phyloP scores from a whole-genome alignment of 1,284 basidiomycete species.

The Trichosporon sp. region DNA sequence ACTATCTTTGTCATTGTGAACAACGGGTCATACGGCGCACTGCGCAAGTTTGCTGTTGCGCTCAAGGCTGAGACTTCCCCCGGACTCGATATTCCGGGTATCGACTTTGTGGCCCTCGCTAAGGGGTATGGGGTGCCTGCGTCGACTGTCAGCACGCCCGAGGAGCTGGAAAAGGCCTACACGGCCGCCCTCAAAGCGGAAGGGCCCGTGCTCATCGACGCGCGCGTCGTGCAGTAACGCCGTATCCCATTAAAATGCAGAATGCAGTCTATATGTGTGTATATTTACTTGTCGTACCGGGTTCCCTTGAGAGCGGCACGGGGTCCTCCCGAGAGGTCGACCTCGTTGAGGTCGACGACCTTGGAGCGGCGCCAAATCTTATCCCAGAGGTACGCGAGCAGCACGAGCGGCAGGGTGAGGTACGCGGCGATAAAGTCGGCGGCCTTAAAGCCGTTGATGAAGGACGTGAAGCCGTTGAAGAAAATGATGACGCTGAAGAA shows the following conservation, averaged over 20 bases:
- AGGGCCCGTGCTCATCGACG: slow-evolving; percentile 29
- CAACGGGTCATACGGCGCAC: slow-evolving; percentile 27
- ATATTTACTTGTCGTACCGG: slow-evolving; percentile 22
- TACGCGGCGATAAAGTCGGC: slow-evolving; percentile 44
- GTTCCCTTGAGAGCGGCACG: slow-evolving; percentile 24
- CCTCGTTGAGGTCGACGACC: slow-evolving; percentile 21
- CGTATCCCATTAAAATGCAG: neutral
- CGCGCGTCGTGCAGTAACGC: neutral
- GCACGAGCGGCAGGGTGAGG: slow-evolving; percentile 23
- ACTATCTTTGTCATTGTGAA: slow-evolving; percentile 29
- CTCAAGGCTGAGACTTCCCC: slow-evolving; percentile 22
- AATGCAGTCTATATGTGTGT: neutral
- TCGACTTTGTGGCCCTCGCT: slow-evolving; percentile 27
- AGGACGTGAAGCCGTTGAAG: slow-evolving; percentile 22
- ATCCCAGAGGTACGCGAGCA: slow-evolving; percentile 22
- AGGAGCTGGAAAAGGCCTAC: slow-evolving; percentile 26
- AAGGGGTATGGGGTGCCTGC: slow-evolving; percentile 29
- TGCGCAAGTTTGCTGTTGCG: slow-evolving; percentile 22
- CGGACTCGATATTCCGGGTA: slow-evolving; percentile 27
- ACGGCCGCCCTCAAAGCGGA: neutral
- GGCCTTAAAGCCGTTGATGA: slow-evolving; percentile 21
- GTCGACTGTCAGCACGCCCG: neutral
- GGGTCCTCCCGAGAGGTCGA: slow-evolving; percentile 27
- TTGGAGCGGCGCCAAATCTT: slow-evolving; percentile 12
- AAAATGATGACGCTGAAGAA: slow-evolving; percentile 24